Evolutionary conservation across 371 early-diverging fungal genomes (phyloP), one percentile per base, ranked within the genome.

Genomic region (Rhizopus sp.): DNA sequence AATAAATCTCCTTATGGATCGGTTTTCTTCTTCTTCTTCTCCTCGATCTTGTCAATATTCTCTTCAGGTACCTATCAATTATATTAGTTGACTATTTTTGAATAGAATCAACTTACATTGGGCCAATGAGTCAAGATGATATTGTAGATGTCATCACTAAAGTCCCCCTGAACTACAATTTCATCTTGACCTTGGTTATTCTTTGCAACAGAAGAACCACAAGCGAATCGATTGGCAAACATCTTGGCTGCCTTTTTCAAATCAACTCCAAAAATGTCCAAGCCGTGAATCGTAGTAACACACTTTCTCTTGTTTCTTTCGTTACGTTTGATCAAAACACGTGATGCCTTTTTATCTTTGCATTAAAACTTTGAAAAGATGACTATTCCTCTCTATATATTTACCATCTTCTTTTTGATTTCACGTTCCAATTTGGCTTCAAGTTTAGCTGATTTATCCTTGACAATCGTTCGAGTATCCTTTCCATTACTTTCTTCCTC

Each of bases 101-200:
- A 9, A 38, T n/a, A 16, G 35, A 23, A 34, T 39, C 2, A 10
- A 57, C 75, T 70, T 75, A 84, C 86, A 40, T 75, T 62, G 13
- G 83, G 72, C 86, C 86, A 88, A 42, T 78, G 79, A 48, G 72
- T 73, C 35, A 84, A 66, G 46, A 88, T 88, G 55, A 85, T 63
- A 15, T 85, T 83, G 17, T 70, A 65, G n/a, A 97, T 71, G 49
- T 94, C 94, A 51, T 93, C 94, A 54, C 83, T 81, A 39, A 92
- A 86, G 67, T 93, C 94, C 37, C 96, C 97, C 65, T 95, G 95
- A 13, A 97, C 93, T 13, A 94, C 88, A 74, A 96, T 95, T 69
- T 96, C 97, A 58, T 97, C 94, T 37, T 75, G 75, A 52, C 94
- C 93, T 64, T 89, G 87, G 56, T 92, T 88, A 67, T 90, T 94